These are phyloP conservation scores for Colletotrichum sojae DNA, from an alignment of 2,329 filamentous ascomycete genomes.

Conservation along the genomic window DNA sequence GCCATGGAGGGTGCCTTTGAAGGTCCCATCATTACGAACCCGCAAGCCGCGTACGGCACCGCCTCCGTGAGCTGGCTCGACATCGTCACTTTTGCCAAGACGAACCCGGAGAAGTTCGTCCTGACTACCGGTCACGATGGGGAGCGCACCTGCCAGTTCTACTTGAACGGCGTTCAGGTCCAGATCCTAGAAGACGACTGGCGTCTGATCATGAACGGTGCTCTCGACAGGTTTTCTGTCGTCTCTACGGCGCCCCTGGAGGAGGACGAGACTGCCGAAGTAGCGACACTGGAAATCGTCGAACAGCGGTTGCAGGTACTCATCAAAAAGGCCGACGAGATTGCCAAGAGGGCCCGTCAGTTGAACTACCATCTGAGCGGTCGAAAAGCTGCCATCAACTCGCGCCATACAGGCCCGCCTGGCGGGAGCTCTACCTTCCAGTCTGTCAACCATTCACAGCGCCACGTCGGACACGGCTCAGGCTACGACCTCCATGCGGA, in stretches of 20 bases:
- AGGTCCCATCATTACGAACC: conserved; percentile 74
- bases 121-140: conserved; percentile 79
- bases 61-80: conserved; percentile 82
- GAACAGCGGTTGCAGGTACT: conserved; percentile 83
- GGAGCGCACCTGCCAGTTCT: conserved; percentile 82
- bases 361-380: conserved; percentile 86
- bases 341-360: conserved; percentile 74
- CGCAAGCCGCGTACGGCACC: conserved; percentile 68
- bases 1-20: conserved; percentile 91
- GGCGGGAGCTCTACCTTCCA: conserved; percentile 56
- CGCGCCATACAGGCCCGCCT: conserved; percentile 65
- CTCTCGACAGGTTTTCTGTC: conserved; percentile 79
- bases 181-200: conserved; percentile 93
- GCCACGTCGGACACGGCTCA: conserved; percentile 46
- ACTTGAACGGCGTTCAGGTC: conserved; percentile 83
- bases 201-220: conserved; percentile 85
- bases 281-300: conserved; percentile 86
- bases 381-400: conserved; percentile 79
- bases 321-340: conserved; percentile 85
- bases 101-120: conserved; percentile 83
- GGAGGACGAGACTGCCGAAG: conserved; percentile 88
- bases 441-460: conserved; percentile 49
- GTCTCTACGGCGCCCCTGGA: conserved; percentile 85
- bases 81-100: conserved; percentile 86
- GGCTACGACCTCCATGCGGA: conserved; percentile 67